Evolutionary conservation across 2,329 filamentous ascomycete species (phyloP).

Genomic region (Botrytis hyacinthi): DNA sequence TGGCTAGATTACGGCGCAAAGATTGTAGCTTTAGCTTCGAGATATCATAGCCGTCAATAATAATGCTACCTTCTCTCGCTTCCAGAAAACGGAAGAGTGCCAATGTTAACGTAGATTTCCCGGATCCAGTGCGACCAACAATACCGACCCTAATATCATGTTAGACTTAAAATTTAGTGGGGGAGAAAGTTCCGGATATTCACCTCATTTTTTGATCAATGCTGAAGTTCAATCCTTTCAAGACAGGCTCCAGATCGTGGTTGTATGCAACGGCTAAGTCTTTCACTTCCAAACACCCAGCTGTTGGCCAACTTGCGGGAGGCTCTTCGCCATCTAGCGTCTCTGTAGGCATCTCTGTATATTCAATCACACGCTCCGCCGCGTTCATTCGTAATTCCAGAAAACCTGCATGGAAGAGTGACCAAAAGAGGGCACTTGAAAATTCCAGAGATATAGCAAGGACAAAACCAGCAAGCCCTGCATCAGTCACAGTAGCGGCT

Average conservation of each 20-base stretch:
- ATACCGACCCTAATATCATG: slow-evolving; percentile 29
- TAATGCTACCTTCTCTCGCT: slow-evolving; percentile 42
- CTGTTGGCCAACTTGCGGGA: slow-evolving; percentile 70
- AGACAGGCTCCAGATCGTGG: slow-evolving; percentile 63
- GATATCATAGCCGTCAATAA: slow-evolving; percentile 37
- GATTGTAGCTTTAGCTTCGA: slow-evolving; percentile 36
- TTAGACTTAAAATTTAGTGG: neutral
- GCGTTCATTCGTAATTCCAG: slow-evolving; percentile 77
- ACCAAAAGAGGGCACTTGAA: slow-evolving; percentile 60
- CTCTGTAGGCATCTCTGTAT: slow-evolving; percentile 65
- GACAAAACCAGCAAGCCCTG: slow-evolving; percentile 70
- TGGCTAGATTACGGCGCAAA: slow-evolving; percentile 34
- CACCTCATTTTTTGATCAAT: slow-evolving; percentile 41
- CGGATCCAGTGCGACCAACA: slow-evolving; percentile 35
- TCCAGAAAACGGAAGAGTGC: slow-evolving; percentile 31
- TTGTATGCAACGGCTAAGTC: slow-evolving; percentile 71
- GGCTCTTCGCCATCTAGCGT: slow-evolving; percentile 59
- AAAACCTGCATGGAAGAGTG: slow-evolving; percentile 62
- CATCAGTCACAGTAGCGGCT: slow-evolving; percentile 59
- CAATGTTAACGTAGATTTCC: slow-evolving; percentile 33
- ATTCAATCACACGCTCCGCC: slow-evolving; percentile 71
- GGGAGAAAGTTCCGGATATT: neutral
- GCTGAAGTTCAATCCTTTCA: slow-evolving; percentile 65
- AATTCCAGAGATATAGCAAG: slow-evolving; percentile 71
- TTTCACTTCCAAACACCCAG: slow-evolving; percentile 67